Percentiles rank a stretch among this genome's conserved stretches.
Evolutionary conservation across 345 rosid genomes (phyloP).

Genomic region (Eutrema heterophyllum): DNA sequence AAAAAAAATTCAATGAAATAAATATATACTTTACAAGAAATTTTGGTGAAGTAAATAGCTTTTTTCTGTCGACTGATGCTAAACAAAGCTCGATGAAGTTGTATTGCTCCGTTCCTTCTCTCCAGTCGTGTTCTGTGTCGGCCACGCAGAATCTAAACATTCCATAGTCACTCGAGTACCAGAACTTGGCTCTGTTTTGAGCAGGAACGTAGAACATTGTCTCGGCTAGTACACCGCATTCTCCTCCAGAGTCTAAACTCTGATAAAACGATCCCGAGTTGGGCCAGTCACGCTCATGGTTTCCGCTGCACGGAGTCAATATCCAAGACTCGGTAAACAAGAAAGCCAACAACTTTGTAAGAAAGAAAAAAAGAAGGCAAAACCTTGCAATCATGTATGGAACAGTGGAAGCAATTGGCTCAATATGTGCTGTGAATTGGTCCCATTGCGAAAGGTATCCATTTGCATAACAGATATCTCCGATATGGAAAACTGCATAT

Average conservation of each 20-base stretch:
- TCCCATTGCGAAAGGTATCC: conserved; percentile 81
- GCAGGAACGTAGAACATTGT: conserved; percentile 67
- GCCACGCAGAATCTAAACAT: conserved; percentile 76
- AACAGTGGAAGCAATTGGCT: conserved; percentile 61
- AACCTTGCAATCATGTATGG: conserved; percentile 77
- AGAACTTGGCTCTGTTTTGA: conserved; percentile 59
- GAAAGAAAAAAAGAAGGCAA: background rate
- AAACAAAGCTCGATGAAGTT: conserved; percentile 64
- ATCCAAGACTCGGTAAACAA: background rate
- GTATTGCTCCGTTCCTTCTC: conserved; percentile 72
- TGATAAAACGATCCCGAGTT: conserved; percentile 61
- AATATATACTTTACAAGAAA: too few relatives aligned
- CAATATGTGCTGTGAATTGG: conserved; percentile 65
- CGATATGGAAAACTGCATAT: conserved; percentile 63
- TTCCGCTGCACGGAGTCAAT: conserved; percentile 40
- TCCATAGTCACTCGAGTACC: conserved; percentile 74
- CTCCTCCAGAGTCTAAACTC: conserved; percentile 65
- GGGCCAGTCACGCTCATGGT: conserved; percentile 78
- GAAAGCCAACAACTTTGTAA: background rate
- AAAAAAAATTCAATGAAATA: too few relatives aligned
- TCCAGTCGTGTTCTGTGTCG: conserved; percentile 76
- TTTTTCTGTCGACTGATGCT: conserved; percentile 61
- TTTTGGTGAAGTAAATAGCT: too few relatives aligned
- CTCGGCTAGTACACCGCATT: conserved; percentile 70
- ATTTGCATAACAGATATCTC: conserved; percentile 64